Conservation (phyloP, 176 grass and related monocot species). For the Carex littledalei region DNA sequence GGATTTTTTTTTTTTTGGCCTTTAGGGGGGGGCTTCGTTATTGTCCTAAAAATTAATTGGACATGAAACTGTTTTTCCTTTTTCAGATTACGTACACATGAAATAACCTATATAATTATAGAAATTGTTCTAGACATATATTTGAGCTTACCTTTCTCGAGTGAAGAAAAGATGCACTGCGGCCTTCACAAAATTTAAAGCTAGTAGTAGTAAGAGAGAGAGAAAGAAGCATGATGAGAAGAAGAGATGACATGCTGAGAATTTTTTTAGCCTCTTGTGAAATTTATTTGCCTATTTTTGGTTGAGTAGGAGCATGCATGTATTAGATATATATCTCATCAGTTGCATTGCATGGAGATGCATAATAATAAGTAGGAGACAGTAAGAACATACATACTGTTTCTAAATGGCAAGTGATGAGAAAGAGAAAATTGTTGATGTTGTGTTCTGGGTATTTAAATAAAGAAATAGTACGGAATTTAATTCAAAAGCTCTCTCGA, state of each 20-base stretch:
- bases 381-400: background rate
- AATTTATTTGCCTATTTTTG: constrained; percentile 1
- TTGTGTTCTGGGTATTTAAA: constrained; percentile 48
- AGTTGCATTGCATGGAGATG: constrained; percentile 22
- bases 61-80: background rate
- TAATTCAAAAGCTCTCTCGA: constrained; percentile 22
- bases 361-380: background rate
- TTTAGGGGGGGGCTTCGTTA: no score
- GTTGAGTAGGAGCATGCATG: background rate
- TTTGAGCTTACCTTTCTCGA: constrained; percentile 29
- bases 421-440: constrained; percentile 11
- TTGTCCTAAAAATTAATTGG: no score
- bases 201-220: constrained; percentile 25
- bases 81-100: background rate
- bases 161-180: constrained; percentile 24
- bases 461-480: constrained; percentile 18
- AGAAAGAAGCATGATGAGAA: constrained; percentile 35
- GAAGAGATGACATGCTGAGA: constrained; percentile 28
- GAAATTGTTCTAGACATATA: background rate
- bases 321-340: background rate
- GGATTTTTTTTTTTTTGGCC: no score
- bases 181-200: constrained; percentile 35
- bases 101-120: background rate
- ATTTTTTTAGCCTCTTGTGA: background rate
- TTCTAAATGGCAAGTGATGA: background rate